Evolutionary conservation across 2,329 filamentous ascomycete genomes (phyloP).

Genomic region (Sporothrix pallida): DNA sequence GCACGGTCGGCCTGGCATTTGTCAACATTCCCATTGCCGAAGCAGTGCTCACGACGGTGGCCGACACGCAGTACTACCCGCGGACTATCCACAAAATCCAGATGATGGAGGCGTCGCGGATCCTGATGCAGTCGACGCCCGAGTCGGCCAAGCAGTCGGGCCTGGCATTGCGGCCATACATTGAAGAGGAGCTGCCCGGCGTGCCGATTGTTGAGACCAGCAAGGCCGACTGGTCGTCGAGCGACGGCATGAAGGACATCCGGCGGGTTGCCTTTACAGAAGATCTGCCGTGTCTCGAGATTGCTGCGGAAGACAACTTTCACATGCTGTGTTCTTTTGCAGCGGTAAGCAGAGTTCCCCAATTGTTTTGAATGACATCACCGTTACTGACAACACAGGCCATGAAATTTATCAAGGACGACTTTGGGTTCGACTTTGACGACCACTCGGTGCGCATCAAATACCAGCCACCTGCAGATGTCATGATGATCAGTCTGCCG

Average conservation of each 20-base stretch:
- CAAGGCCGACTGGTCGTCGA: constrained; percentile 83
- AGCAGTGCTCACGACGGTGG: constrained; percentile 85
- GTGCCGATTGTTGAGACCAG: constrained; percentile 66
- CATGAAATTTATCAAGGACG: constrained; percentile 79
- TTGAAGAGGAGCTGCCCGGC: constrained; percentile 34
- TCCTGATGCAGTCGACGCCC: constrained; percentile 75
- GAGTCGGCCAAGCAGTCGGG: constrained; percentile 72
- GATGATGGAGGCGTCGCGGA: constrained; percentile 78
- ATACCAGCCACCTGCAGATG: constrained; percentile 86
- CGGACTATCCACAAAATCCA: constrained; percentile 85
- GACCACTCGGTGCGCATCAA: constrained; percentile 82
- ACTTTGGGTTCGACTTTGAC: constrained; percentile 70
- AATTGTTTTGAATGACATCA: no score
- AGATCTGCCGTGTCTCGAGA: constrained; percentile 80
- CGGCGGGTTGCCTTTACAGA: constrained; percentile 78
- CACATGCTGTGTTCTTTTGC: constrained; percentile 85
- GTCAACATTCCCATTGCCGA: constrained; percentile 86
- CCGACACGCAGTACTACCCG: constrained; percentile 90
- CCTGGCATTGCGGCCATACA: constrained; percentile 48
- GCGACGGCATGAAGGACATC: constrained; percentile 76
- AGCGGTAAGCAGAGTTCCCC: constrained; percentile 74
- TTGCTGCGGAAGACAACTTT: constrained; percentile 80
- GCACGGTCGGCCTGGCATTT: constrained; percentile 83
- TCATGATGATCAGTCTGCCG: constrained; percentile 93
- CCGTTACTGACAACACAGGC: no score